phyloP scores from a whole-genome alignment of 805 yeast genomes.

The Metschnikowia bowlesiae region DNA sequence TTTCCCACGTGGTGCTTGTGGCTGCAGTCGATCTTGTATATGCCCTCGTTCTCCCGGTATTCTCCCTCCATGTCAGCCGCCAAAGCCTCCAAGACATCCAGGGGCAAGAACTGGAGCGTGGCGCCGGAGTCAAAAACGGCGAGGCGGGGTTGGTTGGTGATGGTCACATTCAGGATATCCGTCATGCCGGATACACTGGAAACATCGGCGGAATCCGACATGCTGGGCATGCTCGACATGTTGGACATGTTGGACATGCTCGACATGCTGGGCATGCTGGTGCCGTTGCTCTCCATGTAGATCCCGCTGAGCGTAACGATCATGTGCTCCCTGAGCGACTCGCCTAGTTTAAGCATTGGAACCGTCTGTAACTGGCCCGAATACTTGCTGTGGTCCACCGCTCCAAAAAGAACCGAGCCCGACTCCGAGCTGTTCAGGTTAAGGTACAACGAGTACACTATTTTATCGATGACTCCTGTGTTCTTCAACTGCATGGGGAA shows the following conservation, averaged over 20 bases:
- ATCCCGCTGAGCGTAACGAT: slow-evolving; percentile 21
- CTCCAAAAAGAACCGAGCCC: slow-evolving; percentile 40
- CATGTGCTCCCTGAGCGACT: background rate
- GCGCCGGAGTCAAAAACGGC: no score
- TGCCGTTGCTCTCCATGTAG: background rate
- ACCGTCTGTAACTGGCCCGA: slow-evolving; percentile 28
- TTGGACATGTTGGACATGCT: background rate
- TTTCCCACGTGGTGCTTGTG: background rate
- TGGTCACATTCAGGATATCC: no score
- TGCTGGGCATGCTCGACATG: background rate
- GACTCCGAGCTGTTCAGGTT: slow-evolving; percentile 28
- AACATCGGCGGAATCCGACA: no score
- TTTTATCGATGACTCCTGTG: slow-evolving; percentile 51
- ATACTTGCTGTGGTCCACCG: slow-evolving; percentile 39
- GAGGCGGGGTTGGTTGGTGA: no score
- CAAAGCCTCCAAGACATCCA: background rate
- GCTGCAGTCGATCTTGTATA: background rate
- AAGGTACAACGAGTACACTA: slow-evolving; percentile 60
- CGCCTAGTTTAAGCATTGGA: slow-evolving; percentile 23
- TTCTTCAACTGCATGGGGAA: slow-evolving; percentile 57
- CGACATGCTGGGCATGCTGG: background rate
- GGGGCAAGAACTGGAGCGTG: background rate
- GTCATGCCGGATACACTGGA: no score
- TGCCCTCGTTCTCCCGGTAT: background rate
- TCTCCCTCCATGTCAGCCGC: background rate